phyloP scores from a whole-genome alignment of 495 filamentous ascomycete species.

The Penicillium flavigenum region DNA sequence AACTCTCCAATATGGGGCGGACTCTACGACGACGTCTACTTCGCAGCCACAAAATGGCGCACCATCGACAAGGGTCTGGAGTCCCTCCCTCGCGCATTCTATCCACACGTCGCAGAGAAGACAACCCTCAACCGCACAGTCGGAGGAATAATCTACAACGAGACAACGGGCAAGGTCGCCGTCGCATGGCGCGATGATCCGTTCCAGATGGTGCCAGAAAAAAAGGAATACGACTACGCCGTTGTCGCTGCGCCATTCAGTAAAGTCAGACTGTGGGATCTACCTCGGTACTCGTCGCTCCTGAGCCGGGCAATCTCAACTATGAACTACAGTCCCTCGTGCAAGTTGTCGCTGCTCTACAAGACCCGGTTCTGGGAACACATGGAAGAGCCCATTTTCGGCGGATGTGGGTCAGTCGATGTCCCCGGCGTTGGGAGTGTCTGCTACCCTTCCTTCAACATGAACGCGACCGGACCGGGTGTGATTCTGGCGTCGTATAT shows the following conservation, averaged over 20 bases:
- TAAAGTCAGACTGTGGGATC: conserved; percentile 53
- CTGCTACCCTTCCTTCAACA: conserved; percentile 64
- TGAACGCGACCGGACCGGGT: conserved; percentile 61
- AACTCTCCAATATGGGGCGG: conserved; percentile 28
- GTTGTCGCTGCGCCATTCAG: conserved; percentile 63
- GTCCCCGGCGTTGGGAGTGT: conserved; percentile 57
- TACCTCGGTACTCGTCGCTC: conserved; percentile 50
- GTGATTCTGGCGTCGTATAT: conserved; percentile 62
- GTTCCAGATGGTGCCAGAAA: conserved; percentile 42
- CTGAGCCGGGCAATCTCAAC: conserved; percentile 60
- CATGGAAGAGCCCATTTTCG: conserved; percentile 57
- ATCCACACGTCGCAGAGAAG: conserved; percentile 54
- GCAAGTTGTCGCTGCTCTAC: conserved; percentile 67
- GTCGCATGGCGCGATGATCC: conserved; percentile 49
- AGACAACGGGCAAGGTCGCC: conserved; percentile 42
- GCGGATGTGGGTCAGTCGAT: conserved; percentile 58
- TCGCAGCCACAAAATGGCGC: conserved; percentile 56
- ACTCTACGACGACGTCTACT: conserved; percentile 56
- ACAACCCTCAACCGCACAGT: conserved; percentile 56
- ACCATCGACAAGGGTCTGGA: conserved; percentile 67
- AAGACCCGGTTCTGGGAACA: conserved; percentile 69
- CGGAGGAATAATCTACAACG: conserved; percentile 43
- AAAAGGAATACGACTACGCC: conserved; percentile 61
- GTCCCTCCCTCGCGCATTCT: conserved; percentile 60
- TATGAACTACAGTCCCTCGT: conserved; percentile 56